Conservation (phyloP, 345 rosid genomes). For the Lepidium africanum region DNA sequence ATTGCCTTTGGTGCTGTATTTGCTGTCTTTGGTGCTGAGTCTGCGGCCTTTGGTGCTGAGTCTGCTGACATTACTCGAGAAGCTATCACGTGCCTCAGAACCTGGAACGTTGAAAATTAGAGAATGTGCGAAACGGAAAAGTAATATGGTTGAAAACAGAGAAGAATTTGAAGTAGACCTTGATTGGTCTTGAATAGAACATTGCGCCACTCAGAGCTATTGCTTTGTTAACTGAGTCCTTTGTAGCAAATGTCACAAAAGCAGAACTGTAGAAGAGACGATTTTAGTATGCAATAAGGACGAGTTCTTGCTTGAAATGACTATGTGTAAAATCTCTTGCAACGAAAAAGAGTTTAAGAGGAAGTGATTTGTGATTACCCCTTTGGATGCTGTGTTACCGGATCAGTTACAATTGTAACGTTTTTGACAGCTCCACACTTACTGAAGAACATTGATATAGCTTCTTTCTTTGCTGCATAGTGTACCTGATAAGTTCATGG, state of each 20-base stretch:
- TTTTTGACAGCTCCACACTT: conserved; percentile 30
- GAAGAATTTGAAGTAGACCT: conserved; percentile 19
- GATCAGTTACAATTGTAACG: conserved; percentile 21
- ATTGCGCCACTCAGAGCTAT: conserved; percentile 21
- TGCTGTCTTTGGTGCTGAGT: too few species aligned
- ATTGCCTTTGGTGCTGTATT: too few species aligned
- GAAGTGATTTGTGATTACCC: conserved; percentile 19
- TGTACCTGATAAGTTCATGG: conserved; percentile 27
- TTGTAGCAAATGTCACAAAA: conserved; percentile 30
- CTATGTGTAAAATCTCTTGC: background rate
- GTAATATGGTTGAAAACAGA: background rate
- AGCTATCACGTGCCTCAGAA: background rate
- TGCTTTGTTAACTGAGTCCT: conserved; percentile 31
- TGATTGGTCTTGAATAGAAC: conserved; percentile 31
- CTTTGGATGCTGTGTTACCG: conserved; percentile 13
- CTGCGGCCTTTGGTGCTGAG: background rate
- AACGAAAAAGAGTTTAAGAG: background rate
- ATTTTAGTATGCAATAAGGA: background rate
- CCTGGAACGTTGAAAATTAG: background rate
- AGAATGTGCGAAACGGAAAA: background rate
- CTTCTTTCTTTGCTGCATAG: conserved; percentile 33
- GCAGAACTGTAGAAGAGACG: conserved; percentile 23
- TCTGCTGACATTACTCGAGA: background rate
- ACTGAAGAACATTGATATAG: conserved; percentile 28
- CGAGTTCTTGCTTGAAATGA: background rate